Evolutionary conservation across 139 green algal genomes (phyloP).

Genomic region (Chlamydomonas schloesseri): DNA sequence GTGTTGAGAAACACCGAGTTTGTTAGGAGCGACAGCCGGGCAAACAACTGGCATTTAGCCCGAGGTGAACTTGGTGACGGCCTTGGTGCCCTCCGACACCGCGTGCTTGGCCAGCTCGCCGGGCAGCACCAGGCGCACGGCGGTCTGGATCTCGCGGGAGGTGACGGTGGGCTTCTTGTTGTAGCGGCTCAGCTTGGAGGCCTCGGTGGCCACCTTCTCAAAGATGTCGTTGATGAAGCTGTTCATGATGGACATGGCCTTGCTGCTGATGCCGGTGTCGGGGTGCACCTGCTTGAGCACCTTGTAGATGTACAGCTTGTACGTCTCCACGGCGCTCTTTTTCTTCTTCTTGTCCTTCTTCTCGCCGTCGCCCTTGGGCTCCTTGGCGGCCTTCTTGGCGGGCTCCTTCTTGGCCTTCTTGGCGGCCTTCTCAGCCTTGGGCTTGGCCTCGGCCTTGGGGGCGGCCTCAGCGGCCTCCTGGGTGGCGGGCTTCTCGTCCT

Average conservation of each 20-base stretch:
- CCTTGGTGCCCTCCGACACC: constrained; percentile 53
- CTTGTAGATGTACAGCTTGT: constrained; percentile 99
- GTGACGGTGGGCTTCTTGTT: constrained; percentile 60
- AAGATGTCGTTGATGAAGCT: constrained; percentile 80
- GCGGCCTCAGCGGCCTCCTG: background rate
- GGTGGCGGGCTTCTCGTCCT: too few relatives aligned
- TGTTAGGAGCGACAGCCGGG: too few relatives aligned
- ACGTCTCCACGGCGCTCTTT: constrained; percentile 78
- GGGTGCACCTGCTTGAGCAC: constrained; percentile 94
- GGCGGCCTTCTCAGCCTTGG: background rate
- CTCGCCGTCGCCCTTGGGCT: background rate
- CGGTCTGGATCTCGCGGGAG: constrained; percentile 83
- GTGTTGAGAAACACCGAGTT: too few relatives aligned
- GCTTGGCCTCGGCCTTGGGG: background rate
- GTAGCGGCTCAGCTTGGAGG: constrained; percentile 65
- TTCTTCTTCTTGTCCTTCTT: constrained; percentile 64
- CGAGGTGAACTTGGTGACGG: constrained; percentile 46
- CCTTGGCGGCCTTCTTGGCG: background rate
- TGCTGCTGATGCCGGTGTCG: constrained; percentile 95
- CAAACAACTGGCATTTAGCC: background rate
- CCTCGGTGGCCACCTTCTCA: constrained; percentile 88
- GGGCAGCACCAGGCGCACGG: constrained; percentile 85
- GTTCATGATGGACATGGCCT: constrained; percentile 98
- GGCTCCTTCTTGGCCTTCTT: background rate
- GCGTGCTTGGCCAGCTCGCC: constrained; percentile 92